Percentiles rank a stretch among this genome's conserved stretches.
Evolutionary conservation across 2,329 filamentous ascomycete genomes (phyloP).

Genomic region (Trichoderma hamatum): DNA sequence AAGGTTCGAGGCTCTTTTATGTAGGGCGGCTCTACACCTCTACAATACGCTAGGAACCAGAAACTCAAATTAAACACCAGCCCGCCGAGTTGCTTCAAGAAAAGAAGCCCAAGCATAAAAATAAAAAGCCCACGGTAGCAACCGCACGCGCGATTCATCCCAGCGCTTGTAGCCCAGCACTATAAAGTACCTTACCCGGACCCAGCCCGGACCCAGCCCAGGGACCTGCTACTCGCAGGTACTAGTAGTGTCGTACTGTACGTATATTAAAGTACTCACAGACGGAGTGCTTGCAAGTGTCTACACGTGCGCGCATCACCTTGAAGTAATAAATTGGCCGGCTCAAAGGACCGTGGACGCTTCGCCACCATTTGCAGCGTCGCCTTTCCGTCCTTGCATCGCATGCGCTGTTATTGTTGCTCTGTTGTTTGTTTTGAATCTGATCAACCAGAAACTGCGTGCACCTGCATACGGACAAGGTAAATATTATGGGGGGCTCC

Average conservation of each 20-base stretch:
- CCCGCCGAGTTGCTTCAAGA: too few relatives aligned
- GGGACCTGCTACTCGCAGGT: background rate
- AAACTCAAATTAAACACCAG: background rate
- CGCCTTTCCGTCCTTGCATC: background rate
- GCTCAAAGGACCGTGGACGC: background rate
- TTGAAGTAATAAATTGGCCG: background rate
- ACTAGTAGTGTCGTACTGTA: background rate
- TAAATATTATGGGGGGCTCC: slow-evolving; percentile 12
- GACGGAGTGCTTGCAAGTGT: background rate
- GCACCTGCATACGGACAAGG: slow-evolving; percentile 14
- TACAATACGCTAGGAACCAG: background rate
- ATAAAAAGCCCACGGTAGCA: background rate
- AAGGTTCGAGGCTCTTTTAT: background rate
- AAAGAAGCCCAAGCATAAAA: too few relatives aligned
- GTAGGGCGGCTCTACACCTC: background rate
- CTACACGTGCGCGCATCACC: background rate
- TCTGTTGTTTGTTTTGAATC: slow-evolving; percentile 20
- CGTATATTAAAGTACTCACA: background rate
- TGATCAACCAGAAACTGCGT: background rate
- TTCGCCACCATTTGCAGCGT: background rate
- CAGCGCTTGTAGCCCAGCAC: background rate
- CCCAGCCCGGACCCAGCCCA: too few relatives aligned
- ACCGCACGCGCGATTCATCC: slow-evolving; percentile 1
- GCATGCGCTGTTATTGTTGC: slow-evolving; percentile 1
- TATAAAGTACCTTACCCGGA: background rate